Percentiles rank a stretch among this genome's conserved stretches.
Evolutionary conservation across 75 land plant species (phyloP).

Genomic region (Isoetes taiwanensis): DNA sequence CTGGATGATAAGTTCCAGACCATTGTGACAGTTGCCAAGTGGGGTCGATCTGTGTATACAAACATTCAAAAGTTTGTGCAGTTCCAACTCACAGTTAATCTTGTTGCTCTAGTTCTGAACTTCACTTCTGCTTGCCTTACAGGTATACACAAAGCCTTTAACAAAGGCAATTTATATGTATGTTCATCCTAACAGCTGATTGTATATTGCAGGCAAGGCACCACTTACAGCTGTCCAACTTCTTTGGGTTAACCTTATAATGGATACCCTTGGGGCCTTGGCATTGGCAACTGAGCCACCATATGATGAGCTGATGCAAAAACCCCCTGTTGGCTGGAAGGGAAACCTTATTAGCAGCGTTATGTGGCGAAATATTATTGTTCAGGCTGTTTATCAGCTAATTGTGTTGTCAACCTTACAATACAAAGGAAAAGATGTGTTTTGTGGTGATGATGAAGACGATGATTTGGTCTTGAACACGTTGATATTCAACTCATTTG

Average conservation of each 20-base stretch:
- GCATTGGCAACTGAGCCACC: constrained; percentile 97
- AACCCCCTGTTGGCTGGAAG: constrained; percentile 65
- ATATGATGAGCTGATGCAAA: constrained; percentile 78
- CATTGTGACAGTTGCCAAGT: constrained; percentile 85
- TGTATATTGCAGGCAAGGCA: constrained; percentile 43
- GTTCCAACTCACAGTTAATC: constrained; percentile 91
- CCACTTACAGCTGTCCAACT: constrained; percentile 96
- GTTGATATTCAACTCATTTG: constrained; percentile 85
- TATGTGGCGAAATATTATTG: constrained; percentile 96
- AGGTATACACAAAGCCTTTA: constrained; percentile 37
- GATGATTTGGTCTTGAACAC: constrained; percentile 56
- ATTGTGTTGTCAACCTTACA: constrained; percentile 62
- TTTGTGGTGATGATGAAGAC: constrained; percentile 40
- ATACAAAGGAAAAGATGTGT: constrained; percentile 40
- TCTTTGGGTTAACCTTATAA: constrained; percentile 94
- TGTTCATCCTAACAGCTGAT: background rate
- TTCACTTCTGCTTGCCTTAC: constrained; percentile 92
- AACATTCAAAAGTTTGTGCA: constrained; percentile 99
- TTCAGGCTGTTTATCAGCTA: constrained; percentile 76
- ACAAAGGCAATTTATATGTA: background rate
- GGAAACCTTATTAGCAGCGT: constrained; percentile 75
- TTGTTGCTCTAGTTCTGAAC: constrained; percentile 87
- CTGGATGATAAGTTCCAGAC: constrained; percentile 94
- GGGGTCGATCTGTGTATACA: constrained; percentile 97
- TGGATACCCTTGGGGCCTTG: constrained; percentile 94